Evolutionary conservation across 441 rosid species (phyloP).

Genomic region (Hura crepitans): DNA sequence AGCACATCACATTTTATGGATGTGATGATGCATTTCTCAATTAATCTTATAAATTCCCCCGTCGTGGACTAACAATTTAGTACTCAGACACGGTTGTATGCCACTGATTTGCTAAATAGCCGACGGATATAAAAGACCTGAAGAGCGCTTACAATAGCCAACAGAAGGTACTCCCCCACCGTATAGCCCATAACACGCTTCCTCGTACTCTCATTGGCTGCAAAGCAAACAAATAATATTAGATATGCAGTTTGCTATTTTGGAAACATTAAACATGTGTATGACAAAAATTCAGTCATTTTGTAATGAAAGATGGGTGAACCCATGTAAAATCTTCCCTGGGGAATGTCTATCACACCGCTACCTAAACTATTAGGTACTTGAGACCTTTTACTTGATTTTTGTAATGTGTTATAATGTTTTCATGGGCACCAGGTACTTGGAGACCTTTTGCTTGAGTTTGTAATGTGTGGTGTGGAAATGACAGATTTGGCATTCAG

Average conservation of each 20-base stretch:
- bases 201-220: conserved; percentile 95
- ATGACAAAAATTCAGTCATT: not conserved
- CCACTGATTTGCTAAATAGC: conserved; percentile 94
- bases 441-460: not conserved
- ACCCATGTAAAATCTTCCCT: not conserved
- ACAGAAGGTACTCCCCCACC: conserved; percentile 63
- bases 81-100: conserved; percentile 72
- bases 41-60: conserved; percentile 17
- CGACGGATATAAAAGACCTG: conserved; percentile 79
- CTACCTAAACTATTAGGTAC: not conserved
- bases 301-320: not conserved
- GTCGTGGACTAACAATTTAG: conserved; percentile 9
- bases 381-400: too few relatives aligned
- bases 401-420: not conserved
- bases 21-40: conserved; percentile 2
- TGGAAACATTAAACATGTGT: not conserved
- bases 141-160: conserved; percentile 64
- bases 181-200: conserved; percentile 83
- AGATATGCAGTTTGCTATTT: not conserved
- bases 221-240: conserved; percentile 22
- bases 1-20: not conserved
- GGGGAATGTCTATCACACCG: not conserved
- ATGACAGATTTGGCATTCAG: not conserved
- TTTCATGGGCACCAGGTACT: not conserved
- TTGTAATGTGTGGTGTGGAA: not conserved